Conservation (phyloP, 371 early-diverging fungal species). For the Blakeslea trispora region DNA sequence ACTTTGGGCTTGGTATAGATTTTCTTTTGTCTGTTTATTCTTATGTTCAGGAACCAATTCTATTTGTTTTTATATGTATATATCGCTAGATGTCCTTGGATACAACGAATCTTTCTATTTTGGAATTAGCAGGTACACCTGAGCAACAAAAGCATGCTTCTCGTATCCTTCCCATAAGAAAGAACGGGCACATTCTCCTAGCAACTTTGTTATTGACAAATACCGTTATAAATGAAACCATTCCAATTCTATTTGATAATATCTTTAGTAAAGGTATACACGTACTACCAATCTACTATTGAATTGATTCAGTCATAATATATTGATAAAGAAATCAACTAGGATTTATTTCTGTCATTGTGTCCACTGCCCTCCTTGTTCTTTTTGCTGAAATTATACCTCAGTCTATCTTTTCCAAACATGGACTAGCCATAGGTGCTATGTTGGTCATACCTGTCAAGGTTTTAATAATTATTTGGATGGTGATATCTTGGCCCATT, state of each 20-base stretch:
- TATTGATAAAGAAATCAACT: background rate
- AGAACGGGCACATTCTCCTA: constrained; percentile 76
- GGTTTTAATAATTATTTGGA: constrained; percentile 62
- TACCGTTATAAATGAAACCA: constrained; percentile 82
- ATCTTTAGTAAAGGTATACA: constrained; percentile 64
- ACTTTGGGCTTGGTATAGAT: constrained; percentile 47
- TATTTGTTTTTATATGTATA: background rate
- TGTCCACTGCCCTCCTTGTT: constrained; percentile 76
- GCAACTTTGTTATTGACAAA: constrained; percentile 79
- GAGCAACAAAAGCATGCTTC: constrained; percentile 64
- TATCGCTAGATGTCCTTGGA: constrained; percentile 69
- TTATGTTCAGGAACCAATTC: constrained; percentile 1
- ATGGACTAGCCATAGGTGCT: constrained; percentile 81
- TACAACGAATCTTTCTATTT: constrained; percentile 57
- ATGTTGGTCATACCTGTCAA: constrained; percentile 77
- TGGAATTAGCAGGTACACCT: constrained; percentile 64
- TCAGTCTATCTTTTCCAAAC: constrained; percentile 79
- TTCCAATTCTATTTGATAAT: constrained; percentile 77
- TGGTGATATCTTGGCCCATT: constrained; percentile 78
- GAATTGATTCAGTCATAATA: no score
- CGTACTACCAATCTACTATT: no score
- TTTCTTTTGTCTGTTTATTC: constrained; percentile 15
- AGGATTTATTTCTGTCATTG: constrained; percentile 75
- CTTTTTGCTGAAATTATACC: constrained; percentile 90
- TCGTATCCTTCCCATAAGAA: constrained; percentile 75